A percentile compares a stretch with the other conserved stretches of the same genome.
Evolutionary conservation across 1,284 basidiomycete genomes (phyloP).

Genomic region (Rhodotorula sp.): DNA sequence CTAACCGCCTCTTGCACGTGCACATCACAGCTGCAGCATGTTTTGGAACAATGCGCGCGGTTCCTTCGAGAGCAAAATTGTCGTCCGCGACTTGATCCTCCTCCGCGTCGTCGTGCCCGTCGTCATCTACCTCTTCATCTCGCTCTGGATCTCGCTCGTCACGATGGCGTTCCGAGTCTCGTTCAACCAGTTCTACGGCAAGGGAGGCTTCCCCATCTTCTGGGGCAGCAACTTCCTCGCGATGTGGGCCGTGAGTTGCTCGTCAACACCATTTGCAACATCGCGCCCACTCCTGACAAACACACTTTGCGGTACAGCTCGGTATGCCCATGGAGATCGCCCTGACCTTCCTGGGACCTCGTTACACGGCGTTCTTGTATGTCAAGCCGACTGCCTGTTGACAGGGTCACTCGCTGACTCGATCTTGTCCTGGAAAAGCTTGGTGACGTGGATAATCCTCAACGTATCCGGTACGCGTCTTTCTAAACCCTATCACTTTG

Average conservation of each 20-base stretch:
- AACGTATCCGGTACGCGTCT: conserved; percentile 37
- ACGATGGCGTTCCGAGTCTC: conserved; percentile 85
- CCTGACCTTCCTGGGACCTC: conserved; percentile 45
- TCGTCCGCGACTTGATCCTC: conserved; percentile 40
- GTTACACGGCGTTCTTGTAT: conserved; percentile 47
- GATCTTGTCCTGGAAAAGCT: conserved; percentile 1
- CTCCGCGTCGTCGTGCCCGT: conserved; percentile 31
- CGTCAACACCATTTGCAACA: conserved; percentile 50
- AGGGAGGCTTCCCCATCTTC: conserved; percentile 57
- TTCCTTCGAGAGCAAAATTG: conserved; percentile 43
- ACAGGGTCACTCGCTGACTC: too few species aligned
- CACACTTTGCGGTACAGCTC: conserved; percentile 14
- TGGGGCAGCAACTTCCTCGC: conserved; percentile 49
- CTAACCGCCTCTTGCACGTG: too few species aligned
- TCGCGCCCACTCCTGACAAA: too few species aligned
- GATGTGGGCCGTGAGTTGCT: conserved; percentile 41
- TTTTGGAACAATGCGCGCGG: conserved; percentile 35
- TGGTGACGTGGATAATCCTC: conserved; percentile 44
- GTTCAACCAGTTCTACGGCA: conserved; percentile 71
- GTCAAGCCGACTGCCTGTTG: neutral
- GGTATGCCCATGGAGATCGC: conserved; percentile 43
- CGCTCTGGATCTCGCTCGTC: conserved; percentile 81
- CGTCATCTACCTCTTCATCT: conserved; percentile 62
- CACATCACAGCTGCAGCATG: neutral
- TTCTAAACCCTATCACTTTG: neutral